phyloP scores from a whole-genome alignment of 441 rosid species.

The Iberis amara region DNA sequence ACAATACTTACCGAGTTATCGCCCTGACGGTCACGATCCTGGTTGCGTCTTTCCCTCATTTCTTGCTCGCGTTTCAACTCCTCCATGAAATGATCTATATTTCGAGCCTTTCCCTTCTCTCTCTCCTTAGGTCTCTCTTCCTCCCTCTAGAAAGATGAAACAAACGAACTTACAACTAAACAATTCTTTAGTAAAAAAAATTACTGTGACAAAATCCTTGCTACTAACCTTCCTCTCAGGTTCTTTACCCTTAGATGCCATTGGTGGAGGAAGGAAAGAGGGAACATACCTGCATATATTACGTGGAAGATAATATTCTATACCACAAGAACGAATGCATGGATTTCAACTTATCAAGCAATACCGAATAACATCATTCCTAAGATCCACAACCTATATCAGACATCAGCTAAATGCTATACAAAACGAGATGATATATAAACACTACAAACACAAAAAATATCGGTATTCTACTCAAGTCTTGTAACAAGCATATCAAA shows the following conservation, averaged over 20 bases:
- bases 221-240: slow-evolving; percentile 74
- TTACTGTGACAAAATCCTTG: slow-evolving; percentile 2
- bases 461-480: not conserved
- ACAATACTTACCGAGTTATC: slow-evolving; percentile 62
- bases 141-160: slow-evolving; percentile 52
- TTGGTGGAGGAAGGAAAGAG: slow-evolving; percentile 93
- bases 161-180: slow-evolving; percentile 14
- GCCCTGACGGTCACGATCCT: slow-evolving; percentile 74
- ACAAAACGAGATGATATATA: not conserved
- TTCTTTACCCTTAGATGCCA: slow-evolving; percentile 86
- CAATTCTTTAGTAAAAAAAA: not conserved
- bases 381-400: slow-evolving; percentile 5
- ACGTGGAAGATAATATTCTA: slow-evolving; percentile 42
- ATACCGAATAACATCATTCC: slow-evolving; percentile 9
- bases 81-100: slow-evolving; percentile 95
- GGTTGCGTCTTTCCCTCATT: slow-evolving; percentile 91
- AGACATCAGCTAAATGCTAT: slow-evolving; percentile 4
- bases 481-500: slow-evolving; percentile 7
- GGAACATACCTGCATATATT: slow-evolving; percentile 89
- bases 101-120: slow-evolving; percentile 84
- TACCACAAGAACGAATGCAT: slow-evolving; percentile 23
- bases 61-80: slow-evolving; percentile 98
- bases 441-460: not conserved
- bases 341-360: slow-evolving; percentile 10
- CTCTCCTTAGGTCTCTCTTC: slow-evolving; percentile 73